phyloP scores from a whole-genome alignment of 805 yeast species.

The Blastobotrys peoriensis region DNA sequence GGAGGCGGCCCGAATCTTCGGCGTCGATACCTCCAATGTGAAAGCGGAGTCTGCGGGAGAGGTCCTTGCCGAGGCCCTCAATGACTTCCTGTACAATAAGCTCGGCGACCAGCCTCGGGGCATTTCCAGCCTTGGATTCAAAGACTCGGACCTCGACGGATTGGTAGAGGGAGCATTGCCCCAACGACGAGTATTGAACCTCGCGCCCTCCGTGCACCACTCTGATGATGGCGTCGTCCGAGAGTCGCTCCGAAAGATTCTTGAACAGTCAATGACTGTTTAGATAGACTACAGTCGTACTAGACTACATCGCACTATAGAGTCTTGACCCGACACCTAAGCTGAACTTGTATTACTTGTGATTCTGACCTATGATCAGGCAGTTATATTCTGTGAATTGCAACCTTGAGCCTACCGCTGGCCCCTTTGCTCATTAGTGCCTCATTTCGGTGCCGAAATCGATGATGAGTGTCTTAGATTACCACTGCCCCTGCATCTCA shows the following conservation, averaged over 20 bases:
- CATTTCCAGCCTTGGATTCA: constrained; percentile 30
- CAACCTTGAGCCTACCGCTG: too few species aligned
- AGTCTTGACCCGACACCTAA: too few species aligned
- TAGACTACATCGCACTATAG: too few species aligned
- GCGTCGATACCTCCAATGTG: constrained; percentile 32
- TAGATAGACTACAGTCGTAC: too few species aligned
- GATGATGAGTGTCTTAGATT: too few species aligned
- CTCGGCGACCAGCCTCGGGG: constrained; percentile 36
- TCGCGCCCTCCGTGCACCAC: constrained; percentile 30
- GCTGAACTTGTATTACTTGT: too few species aligned
- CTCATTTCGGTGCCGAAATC: too few species aligned
- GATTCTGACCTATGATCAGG: too few species aligned
- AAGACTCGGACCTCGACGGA: constrained; percentile 28
- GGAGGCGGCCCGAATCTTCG: constrained; percentile 32
- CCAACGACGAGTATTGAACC: constrained; percentile 33
- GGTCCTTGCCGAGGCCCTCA: constrained; percentile 32
- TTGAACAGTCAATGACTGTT: constrained; percentile 22
- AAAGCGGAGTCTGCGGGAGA: constrained; percentile 34
- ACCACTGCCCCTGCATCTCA: too few species aligned
- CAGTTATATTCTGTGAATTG: too few species aligned
- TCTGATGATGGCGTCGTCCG: constrained; percentile 27
- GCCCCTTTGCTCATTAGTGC: too few species aligned
- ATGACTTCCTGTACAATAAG: constrained; percentile 29
- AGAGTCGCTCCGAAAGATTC: constrained; percentile 24
- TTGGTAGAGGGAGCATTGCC: constrained; percentile 36